Evolutionary conservation across 2,329 filamentous ascomycete species (phyloP).

Genomic region (Incumbomyces delicatus): DNA sequence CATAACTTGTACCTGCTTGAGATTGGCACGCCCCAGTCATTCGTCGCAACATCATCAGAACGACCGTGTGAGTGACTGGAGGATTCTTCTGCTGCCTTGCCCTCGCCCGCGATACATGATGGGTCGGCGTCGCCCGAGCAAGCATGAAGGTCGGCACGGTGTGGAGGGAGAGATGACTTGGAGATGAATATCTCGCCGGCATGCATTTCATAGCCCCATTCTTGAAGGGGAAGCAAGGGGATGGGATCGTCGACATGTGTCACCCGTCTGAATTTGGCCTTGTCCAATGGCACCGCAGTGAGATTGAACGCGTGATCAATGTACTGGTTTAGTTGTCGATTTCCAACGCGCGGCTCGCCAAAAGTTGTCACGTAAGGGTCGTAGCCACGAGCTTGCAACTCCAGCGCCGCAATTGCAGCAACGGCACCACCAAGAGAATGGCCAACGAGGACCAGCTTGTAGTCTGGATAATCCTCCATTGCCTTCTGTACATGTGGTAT

Average conservation of each 20-base stretch:
- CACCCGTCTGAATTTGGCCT: constrained; percentile 57
- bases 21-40: constrained; percentile 28
- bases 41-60: constrained; percentile 13
- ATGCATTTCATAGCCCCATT: constrained; percentile 84
- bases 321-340: constrained; percentile 43
- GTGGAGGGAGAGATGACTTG: constrained; percentile 59
- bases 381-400: constrained; percentile 69
- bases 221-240: constrained; percentile 69
- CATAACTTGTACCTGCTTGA: constrained; percentile 61
- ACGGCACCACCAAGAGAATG: constrained; percentile 91
- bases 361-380: constrained; percentile 76
- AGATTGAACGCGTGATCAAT: constrained; percentile 46
- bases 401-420: constrained; percentile 74
- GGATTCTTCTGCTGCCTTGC: not conserved
- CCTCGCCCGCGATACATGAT: constrained; percentile 55
- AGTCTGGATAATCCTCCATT: constrained; percentile 54
- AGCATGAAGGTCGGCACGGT: constrained; percentile 55
- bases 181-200: constrained; percentile 80
- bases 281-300: constrained; percentile 15
- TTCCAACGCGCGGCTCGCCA: constrained; percentile 66
- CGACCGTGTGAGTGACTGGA: constrained; percentile 20
- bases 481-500: constrained; percentile 56
- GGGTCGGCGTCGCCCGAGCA: constrained; percentile 65
- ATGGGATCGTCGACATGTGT: constrained; percentile 84
- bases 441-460: constrained; percentile 69